A percentile compares a stretch with the other conserved stretches of the same genome.
phyloP scores from a whole-genome alignment of 805 yeast species.

The Nakazawaea sp. region DNA sequence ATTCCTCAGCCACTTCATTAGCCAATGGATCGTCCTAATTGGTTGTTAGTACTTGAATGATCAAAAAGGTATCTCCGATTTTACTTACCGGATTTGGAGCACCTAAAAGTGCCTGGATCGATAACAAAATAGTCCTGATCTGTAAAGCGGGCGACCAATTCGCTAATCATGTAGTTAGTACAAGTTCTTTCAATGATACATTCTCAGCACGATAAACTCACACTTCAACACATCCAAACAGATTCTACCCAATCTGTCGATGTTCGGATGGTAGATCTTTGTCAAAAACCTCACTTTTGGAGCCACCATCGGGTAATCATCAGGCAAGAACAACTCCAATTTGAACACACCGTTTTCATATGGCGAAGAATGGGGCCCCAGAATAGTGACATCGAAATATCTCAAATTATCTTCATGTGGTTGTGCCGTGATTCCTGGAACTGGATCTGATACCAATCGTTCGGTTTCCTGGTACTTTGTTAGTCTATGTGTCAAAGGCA shows the following conservation, averaged over 20 bases:
- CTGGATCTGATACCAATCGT: constrained; percentile 87
- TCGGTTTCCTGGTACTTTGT: constrained; percentile 88
- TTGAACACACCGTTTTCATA: constrained; percentile 78
- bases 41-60: not conserved
- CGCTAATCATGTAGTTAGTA: constrained; percentile 25
- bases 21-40: constrained; percentile 84
- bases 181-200: not conserved
- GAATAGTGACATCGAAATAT: constrained; percentile 85
- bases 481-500: not conserved
- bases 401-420: constrained; percentile 95
- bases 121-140: constrained; percentile 83
- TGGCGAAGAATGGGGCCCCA: constrained; percentile 89
- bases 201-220: constrained; percentile 12
- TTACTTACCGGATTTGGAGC: constrained; percentile 74
- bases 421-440: constrained; percentile 87
- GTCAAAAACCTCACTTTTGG: constrained; percentile 94
- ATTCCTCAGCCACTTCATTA: constrained; percentile 94
- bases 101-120: constrained; percentile 89
- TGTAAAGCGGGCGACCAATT: constrained; percentile 99
- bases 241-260: constrained; percentile 90
- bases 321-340: constrained; percentile 85
- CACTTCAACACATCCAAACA: constrained; percentile 89
- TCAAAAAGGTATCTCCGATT: not conserved
- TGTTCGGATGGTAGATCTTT: constrained; percentile 93
- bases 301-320: constrained; percentile 97